Evolutionary conservation across 2,329 filamentous ascomycete genomes (phyloP), one percentile per base, ranked within the genome.

Genomic region (Fusarium citri): DNA sequence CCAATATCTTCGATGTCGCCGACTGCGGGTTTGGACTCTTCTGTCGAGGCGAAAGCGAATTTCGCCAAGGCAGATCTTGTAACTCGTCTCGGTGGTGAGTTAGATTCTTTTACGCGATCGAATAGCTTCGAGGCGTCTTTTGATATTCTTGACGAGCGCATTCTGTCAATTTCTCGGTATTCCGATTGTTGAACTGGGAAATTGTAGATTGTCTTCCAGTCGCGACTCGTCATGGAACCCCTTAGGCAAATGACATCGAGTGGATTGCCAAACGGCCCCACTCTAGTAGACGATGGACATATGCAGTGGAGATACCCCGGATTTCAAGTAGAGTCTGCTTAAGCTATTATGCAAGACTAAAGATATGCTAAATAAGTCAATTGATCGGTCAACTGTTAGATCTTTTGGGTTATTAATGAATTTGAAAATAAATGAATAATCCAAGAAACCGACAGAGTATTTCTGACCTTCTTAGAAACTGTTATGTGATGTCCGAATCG

Each of bases 1-100:
- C 84, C 58, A 75, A 72, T 71, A 83, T 91, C 89, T 80, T 91
- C 89, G 60, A 91, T 89, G 71, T 90, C 88, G 49, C 59, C 56
- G 48, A 76, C 41, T 30, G 60, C 41, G 28, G 60, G 58, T 49
- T 69, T 74, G 28, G 66, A 59, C 14, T 76, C 72, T 46, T 74
- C 70, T 20, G 74, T 64, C 9, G 77, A 65, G 23, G 73, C 57
- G 74, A 83, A 78, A 10, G 83, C 77, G 75, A 87, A 86, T 54
- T 85, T 80, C 23, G 85, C 81, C 58, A 87, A 78, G 4, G 82
- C 77, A 59, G 84, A 80, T 66, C 86, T 79, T 69, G 88, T 85
- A 60, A 82, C 82, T 64, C 86, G 82, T 46, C 83, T 82, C 11
- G 80, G 80, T 15, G 78, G 75, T 23, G 76, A 74, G 40, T 70